Conservation (phyloP, 352 stramenopile genomes). For the Globisporangium okanoganense region DNA sequence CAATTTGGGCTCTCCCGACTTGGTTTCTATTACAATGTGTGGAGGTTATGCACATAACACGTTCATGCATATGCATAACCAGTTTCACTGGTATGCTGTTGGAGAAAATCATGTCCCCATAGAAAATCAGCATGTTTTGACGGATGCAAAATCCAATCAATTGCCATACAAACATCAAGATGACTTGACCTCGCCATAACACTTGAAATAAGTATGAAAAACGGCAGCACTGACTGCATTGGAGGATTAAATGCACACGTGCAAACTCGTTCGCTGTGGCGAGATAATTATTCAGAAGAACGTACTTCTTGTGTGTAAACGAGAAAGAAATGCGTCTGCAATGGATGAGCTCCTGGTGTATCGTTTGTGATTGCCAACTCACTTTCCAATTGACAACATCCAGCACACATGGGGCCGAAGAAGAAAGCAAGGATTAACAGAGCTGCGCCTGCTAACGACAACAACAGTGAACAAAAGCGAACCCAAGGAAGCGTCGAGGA, state of each 20-base stretch:
- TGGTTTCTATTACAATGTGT: not conserved
- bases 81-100: not conserved
- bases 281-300: not conserved
- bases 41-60: not conserved
- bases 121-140: not conserved
- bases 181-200: not conserved
- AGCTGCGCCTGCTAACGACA: not conserved
- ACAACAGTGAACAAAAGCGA: not conserved
- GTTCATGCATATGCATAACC: not conserved
- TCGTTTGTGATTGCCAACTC: not conserved
- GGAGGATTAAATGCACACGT: not conserved
- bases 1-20: not conserved
- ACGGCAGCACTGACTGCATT: not conserved
- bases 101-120: not conserved
- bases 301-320: not conserved
- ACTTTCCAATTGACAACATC: not conserved
- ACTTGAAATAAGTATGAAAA: not conserved
- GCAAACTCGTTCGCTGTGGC: not conserved
- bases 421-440: not conserved
- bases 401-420: not conserved
- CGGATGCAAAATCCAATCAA: not conserved
- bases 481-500: not conserved
- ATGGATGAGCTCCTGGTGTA: not conserved
- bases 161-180: not conserved
- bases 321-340: slow-evolving; percentile 1